Evolutionary conservation across 805 yeast species (phyloP), one percentile per base, ranked within the genome.

Genomic region (Brettanomyces bruxellensis): DNA sequence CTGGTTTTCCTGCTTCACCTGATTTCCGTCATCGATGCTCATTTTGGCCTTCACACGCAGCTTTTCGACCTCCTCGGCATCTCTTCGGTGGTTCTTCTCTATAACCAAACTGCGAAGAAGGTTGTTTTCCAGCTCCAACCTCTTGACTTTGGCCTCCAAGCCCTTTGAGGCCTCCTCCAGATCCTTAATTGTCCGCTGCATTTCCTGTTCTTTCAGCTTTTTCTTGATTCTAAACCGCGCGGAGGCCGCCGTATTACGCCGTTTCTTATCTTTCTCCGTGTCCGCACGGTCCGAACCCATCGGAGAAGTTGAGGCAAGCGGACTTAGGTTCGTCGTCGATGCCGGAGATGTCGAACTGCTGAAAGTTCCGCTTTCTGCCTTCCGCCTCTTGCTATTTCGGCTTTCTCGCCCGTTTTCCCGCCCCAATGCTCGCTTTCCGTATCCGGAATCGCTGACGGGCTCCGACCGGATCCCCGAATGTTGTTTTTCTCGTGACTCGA

Each of bases 181-280:
- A 49, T 84, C 90, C 55, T 78, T 76, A 18, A 90, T 75, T 48
- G 75, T 79, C 49, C 80, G 71, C 65, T 90, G 96, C 81, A 91
- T 76, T 61, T 90, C 91, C 66, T 86, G 93, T 67, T 91, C 97
- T 63, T 87, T 85, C 66, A 84, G 59, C 73, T 91, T 90, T 79
- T 86, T 89, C 75, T 87, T 88, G 60, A 88, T 78, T 52, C 99
- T 75, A 71, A 91, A 91, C 49, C 98, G 73, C 4, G 97, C 97
- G 22, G 91, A 81, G 1, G 99, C 98, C 1, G 93, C 96, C 0
- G 96, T 89, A 66, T 89, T 90, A 56, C 95, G 76, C 52, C 84
- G 78, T 51, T 95, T 76, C 66, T 87, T 91, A 58, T 85, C 93
- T 40, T 72, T 74, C 48, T 77, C 81, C 4, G 47, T 38, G 38